Evolutionary conservation across 164 flowering plant species (phyloP).

Genomic region (Vitis labrusca): DNA sequence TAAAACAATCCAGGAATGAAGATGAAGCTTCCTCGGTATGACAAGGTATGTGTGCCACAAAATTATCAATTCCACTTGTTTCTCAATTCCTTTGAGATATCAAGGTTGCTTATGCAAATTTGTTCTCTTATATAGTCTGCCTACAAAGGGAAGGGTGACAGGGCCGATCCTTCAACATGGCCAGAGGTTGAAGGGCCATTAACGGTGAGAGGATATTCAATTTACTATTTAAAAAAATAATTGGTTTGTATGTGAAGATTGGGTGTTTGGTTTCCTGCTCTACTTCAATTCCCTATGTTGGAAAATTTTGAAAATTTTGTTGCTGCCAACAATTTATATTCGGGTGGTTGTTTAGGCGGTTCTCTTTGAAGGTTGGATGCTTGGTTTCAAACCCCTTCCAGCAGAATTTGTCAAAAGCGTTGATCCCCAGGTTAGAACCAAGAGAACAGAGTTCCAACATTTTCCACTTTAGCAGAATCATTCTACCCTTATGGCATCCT

Average conservation of each 20-base stretch:
- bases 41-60: conserved; percentile 59
- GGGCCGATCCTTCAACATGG: conserved; percentile 90
- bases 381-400: conserved; percentile 91
- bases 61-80: background rate
- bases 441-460: background rate
- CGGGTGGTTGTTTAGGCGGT: conserved; percentile 48
- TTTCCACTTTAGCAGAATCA: background rate
- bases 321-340: background rate
- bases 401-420: conserved; percentile 57
- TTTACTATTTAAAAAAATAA: background rate
- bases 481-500: background rate
- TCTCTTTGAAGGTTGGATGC: conserved; percentile 99
- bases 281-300: background rate
- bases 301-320: background rate
- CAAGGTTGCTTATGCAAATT: conserved; percentile 15
- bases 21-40: conserved; percentile 92
- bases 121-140: conserved; percentile 62
- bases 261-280: background rate
- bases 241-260: background rate
- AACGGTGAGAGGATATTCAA: conserved; percentile 41
- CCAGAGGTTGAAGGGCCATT: conserved; percentile 96
- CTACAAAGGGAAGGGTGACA: conserved; percentile 81
- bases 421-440: conserved; percentile 40
- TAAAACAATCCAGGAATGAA: conserved; percentile 56
- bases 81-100: background rate